Conservation (phyloP, 2,329 filamentous ascomycete species). For the Sporothrix sp. region DNA sequence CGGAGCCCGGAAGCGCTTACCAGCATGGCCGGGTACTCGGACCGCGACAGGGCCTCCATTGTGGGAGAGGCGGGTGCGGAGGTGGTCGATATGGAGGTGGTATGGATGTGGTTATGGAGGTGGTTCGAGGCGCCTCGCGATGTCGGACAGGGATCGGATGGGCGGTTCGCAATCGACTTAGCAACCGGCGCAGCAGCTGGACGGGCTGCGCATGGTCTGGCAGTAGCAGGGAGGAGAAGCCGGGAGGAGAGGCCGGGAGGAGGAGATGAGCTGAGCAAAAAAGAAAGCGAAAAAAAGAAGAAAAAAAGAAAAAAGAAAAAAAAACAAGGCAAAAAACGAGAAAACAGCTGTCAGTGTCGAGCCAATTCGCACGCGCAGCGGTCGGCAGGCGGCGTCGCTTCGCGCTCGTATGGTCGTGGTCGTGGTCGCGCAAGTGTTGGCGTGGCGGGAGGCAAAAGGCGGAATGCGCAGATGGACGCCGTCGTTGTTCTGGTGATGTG, state of each 20-base stretch:
- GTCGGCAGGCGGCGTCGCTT: no score
- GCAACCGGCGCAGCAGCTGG: constrained; percentile 6
- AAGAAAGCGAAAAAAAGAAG: not conserved
- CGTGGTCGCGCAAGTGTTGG: no score
- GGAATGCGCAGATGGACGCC: no score
- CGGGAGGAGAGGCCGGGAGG: not conserved
- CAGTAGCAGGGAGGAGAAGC: no score
- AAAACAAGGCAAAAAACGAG: no score
- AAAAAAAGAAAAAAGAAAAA: no score
- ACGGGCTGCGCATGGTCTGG: constrained; percentile 13
- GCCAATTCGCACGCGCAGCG: no score
- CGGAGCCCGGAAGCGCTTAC: constrained; percentile 40
- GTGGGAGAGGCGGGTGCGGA: not conserved
- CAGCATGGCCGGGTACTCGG: constrained; percentile 91
- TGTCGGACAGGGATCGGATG: not conserved
- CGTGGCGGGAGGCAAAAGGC: no score
- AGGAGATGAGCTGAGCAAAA: not conserved
- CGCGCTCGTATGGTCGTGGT: no score
- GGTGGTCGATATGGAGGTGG: not conserved
- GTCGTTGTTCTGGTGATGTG: no score
- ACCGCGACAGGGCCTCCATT: constrained; percentile 70
- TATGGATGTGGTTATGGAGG: not conserved
- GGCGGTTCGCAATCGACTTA: not conserved
- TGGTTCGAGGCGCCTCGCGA: not conserved
- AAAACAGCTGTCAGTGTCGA: no score